Base-by-base conservation (phyloP, 768 basidiomycete species). In the Lactarius sanguifluus region DNA sequence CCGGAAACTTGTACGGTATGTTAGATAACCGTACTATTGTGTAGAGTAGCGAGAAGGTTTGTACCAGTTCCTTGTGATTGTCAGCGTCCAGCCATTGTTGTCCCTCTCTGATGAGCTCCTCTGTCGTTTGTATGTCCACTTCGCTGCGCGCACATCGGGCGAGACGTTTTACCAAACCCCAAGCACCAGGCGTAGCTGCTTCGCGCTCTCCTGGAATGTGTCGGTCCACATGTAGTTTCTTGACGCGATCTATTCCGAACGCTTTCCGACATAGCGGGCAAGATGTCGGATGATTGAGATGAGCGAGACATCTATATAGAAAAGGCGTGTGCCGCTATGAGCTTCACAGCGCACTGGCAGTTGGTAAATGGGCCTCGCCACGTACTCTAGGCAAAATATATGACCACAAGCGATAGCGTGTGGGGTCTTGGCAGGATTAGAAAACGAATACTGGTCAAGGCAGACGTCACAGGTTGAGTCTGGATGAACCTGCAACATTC, bases 331-430 rank as follows among this genome's bases (percentile, higher is more conserved):
- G 9, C 58, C 58, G 30, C 62, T 18, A 50, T 47, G 55, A 62
- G 68, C 38, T 13, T 45, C 43, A 15, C 50, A 15, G 23, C 13
- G 25, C 3, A 47, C n/a, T 23, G 5, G 41, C 16, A 10, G 41
- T 13, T 18, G 40, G 28, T 3, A 28, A 28, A 28, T 50, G 12
- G 50, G 10, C 34, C 34, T 32, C 54, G 23, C 40, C 57, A 81
- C 88, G 74, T 73, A 90, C 89, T 78, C 75, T 73, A 79, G 79
- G 74, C 90, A 91, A 79, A 91, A 91, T 43, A 89, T 82, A 75
- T 91, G 89, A 45, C 90, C 90, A 72, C 90, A 92, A 36, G 86
- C 82, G 68, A 92, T 90, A 15, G 85, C 87, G 74, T 89, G 84
- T 6, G 89, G 90, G 57, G 83, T 79, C 71, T 81, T 81, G 50